Conservation (phyloP, 2,329 filamentous ascomycete species). For the Xylaria sp. region DNA sequence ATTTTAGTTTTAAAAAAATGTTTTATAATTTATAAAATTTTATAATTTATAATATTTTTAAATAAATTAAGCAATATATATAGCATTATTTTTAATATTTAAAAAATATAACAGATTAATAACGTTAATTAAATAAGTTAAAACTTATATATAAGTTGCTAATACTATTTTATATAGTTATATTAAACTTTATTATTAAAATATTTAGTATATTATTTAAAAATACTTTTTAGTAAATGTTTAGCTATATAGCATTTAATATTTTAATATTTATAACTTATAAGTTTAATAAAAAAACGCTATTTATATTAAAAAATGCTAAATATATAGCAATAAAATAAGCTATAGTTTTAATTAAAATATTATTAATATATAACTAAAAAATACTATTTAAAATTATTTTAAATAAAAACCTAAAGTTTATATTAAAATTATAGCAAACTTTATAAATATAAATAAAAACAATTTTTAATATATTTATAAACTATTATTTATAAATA, state of each 20-base stretch:
- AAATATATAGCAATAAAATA: neutral
- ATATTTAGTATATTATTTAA: neutral
- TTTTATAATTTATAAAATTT: neutral
- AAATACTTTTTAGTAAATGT: neutral
- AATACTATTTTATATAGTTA: neutral
- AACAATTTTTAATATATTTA: neutral
- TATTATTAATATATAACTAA: constrained; percentile 2
- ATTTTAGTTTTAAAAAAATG: neutral
- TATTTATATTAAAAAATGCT: neutral
- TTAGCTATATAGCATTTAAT: neutral
- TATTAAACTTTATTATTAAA: neutral
- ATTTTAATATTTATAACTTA: neutral
- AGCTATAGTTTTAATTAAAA: neutral
- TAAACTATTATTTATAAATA: constrained; percentile 2
- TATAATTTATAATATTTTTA: neutral
- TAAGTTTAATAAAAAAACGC: neutral
- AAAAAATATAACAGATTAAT: neutral
- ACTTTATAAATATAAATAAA: neutral
- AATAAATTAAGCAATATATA: neutral
- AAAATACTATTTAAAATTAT: constrained; percentile 1
- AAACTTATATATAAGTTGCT: neutral
- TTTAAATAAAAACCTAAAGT: neutral
- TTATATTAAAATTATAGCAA: constrained; percentile 8
- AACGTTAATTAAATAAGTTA: neutral
- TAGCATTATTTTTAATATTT: constrained; percentile 1